A percentile compares a stretch with the other conserved stretches of the same genome.
Evolutionary conservation across 2,329 filamentous ascomycete species (phyloP).

Genomic region (Colletotrichum aenigma): DNA sequence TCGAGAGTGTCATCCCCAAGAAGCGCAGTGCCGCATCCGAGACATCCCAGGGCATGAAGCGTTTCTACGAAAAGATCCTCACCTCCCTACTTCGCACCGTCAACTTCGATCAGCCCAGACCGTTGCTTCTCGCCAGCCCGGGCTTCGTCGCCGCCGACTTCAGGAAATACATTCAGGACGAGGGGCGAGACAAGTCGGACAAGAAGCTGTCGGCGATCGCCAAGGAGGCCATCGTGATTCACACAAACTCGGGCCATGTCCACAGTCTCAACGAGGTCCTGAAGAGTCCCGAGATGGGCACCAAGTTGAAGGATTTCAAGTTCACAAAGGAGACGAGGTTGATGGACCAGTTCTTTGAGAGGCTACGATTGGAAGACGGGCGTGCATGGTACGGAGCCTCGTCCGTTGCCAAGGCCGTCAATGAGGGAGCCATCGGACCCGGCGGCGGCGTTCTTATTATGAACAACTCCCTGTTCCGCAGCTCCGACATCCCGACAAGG

Average conservation of each 20-base stretch:
- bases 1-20: conserved; percentile 71
- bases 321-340: conserved; percentile 82
- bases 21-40: conserved; percentile 69
- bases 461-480: conserved; percentile 86
- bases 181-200: conserved; percentile 62
- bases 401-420: conserved; percentile 82
- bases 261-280: conserved; percentile 89
- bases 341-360: conserved; percentile 83
- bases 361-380: conserved; percentile 83
- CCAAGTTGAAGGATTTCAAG: conserved; percentile 83
- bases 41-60: conserved; percentile 72
- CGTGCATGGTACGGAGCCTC: conserved; percentile 88
- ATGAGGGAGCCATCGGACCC: conserved; percentile 85
- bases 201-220: conserved; percentile 70
- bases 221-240: conserved; percentile 74
- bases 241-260: conserved; percentile 83
- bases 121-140: conserved; percentile 84
- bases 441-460: conserved; percentile 86
- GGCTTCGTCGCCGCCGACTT: conserved; percentile 87
- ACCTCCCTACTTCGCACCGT: conserved; percentile 78
- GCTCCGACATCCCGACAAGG: conserved; percentile 76
- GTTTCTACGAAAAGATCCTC: conserved; percentile 80
- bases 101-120: conserved; percentile 72
- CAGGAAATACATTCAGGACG: conserved; percentile 72
- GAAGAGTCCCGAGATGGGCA: conserved; percentile 77